These are phyloP conservation scores for Auricularia auricula-judae DNA, from an alignment of 768 basidiomycete genomes.

Conservation along the genomic window DNA sequence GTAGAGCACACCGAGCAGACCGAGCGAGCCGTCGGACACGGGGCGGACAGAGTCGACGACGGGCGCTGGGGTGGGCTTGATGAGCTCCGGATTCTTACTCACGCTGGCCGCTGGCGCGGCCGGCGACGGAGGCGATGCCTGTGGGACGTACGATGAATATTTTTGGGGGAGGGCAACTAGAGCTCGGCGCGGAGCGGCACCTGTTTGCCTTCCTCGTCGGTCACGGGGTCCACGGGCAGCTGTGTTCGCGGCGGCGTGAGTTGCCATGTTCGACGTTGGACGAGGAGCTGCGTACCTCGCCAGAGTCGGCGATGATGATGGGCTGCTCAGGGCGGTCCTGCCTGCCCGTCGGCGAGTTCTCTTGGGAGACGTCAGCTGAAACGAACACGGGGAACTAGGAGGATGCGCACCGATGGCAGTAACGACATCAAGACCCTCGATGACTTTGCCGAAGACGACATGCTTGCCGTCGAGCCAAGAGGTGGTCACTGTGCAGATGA, in stretches of 20 bases:
- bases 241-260: slow-evolving; percentile 5
- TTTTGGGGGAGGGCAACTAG: slow-evolving; percentile 26
- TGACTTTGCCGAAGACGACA: slow-evolving; percentile 85
- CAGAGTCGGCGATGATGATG: slow-evolving; percentile 71
- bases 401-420: slow-evolving; percentile 48
- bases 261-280: not conserved
- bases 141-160: not conserved
- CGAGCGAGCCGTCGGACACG: not conserved
- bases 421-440: slow-evolving; percentile 89
- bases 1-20: not conserved
- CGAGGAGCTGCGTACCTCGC: slow-evolving; percentile 52
- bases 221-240: slow-evolving; percentile 32
- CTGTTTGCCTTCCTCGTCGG: slow-evolving; percentile 66
- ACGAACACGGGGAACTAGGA: slow-evolving; percentile 1
- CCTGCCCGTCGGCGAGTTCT: slow-evolving; percentile 58
- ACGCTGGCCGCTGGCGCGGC: not conserved
- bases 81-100: not conserved
- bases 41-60: not conserved
- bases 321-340: slow-evolving; percentile 68
- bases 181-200: slow-evolving; percentile 94
- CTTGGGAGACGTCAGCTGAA: slow-evolving; percentile 26
- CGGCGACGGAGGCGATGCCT: not conserved
- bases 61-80: slow-evolving; percentile 1
- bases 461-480: slow-evolving; percentile 88
- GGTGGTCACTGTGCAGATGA: slow-evolving; percentile 83